A percentile compares a stretch with the other conserved stretches of the same genome.
These are phyloP conservation scores for Venturia carpophila DNA, from an alignment of 2,329 filamentous ascomycete species.

Conservation along the genomic window DNA sequence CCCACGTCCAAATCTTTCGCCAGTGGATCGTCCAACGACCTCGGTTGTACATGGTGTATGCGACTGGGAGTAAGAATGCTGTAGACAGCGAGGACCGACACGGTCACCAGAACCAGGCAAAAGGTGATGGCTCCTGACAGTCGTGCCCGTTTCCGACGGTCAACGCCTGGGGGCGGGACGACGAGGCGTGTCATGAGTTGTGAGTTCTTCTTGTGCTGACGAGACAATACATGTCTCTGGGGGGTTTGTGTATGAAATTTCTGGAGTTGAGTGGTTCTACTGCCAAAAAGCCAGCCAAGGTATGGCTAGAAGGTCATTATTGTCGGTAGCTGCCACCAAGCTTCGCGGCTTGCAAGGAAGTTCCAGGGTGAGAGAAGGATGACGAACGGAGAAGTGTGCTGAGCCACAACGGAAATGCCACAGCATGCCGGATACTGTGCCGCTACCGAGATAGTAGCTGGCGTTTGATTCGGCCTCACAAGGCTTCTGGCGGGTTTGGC, in stretches of 20 bases:
- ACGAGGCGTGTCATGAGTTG: neutral
- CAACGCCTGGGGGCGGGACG: neutral
- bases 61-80: slow-evolving; percentile 6
- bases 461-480: no score
- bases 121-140: slow-evolving; percentile 11
- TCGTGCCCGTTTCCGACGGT: neutral
- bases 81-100: slow-evolving; percentile 11
- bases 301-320: no score
- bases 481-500: no score
- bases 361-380: neutral
- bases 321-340: neutral
- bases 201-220: neutral
- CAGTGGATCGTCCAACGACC: neutral
- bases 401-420: neutral
- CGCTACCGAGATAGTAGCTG: no score
- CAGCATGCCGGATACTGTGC: no score
- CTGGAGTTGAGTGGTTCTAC: no score
- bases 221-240: neutral
- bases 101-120: neutral
- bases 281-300: no score
- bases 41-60: neutral
- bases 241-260: neutral
- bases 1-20: slow-evolving; percentile 12
- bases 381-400: neutral
- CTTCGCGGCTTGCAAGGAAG: neutral